Percentiles rank a stretch among this genome's conserved stretches.
These are phyloP conservation scores for Eucalyptus rudis DNA, from an alignment of 345 rosid species.

Conservation along the genomic window DNA sequence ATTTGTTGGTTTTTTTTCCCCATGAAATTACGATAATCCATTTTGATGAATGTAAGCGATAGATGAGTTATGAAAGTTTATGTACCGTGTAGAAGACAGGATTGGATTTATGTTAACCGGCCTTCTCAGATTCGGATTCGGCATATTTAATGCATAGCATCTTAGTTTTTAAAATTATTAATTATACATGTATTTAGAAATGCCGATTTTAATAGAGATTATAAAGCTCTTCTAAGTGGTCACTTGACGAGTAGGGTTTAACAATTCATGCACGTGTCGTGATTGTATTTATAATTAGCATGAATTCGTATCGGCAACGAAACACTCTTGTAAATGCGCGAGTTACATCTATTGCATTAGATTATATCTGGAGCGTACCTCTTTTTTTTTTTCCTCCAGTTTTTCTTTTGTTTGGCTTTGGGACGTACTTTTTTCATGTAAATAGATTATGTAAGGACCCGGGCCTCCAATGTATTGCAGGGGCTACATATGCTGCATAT, in stretches of 20 bases:
- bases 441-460: not conserved
- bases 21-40: not conserved
- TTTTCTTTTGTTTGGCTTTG: too few species aligned
- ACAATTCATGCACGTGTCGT: not conserved
- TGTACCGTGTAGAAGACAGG: not conserved
- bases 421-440: too few species aligned
- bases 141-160: not conserved
- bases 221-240: not conserved
- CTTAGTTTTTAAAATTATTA: not conserved
- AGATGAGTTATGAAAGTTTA: too few species aligned
- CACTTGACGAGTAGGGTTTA: not conserved
- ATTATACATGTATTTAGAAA: not conserved
- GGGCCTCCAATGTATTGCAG: too few species aligned
- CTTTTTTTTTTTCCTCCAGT: too few species aligned
- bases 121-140: too few species aligned
- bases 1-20: too few species aligned
- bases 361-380: too few species aligned
- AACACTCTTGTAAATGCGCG: not conserved
- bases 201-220: not conserved
- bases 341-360: too few species aligned
- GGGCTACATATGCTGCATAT: too few species aligned
- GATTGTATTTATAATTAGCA: not conserved
- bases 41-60: too few species aligned
- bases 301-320: not conserved
- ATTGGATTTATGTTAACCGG: too few species aligned